Percentiles rank a stretch among this genome's conserved stretches.
These are phyloP conservation scores for Ophiostoma novo-ulmi DNA, from an alignment of 2,329 filamentous ascomycete genomes.

Conservation along the genomic window DNA sequence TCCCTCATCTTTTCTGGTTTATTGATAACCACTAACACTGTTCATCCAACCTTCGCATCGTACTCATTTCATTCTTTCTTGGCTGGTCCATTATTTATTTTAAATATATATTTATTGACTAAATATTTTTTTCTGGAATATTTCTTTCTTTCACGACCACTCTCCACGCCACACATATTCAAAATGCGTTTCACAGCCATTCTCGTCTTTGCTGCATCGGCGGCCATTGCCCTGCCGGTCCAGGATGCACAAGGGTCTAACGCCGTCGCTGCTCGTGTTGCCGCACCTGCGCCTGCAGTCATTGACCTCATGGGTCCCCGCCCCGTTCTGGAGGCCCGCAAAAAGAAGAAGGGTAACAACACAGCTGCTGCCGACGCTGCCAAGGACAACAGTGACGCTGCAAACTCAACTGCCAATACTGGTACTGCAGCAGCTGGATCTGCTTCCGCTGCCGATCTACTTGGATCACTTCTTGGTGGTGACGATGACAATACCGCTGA, in stretches of 20 bases:
- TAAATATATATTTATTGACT: background rate
- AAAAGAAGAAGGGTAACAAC: conserved; percentile 9
- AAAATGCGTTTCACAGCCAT: background rate
- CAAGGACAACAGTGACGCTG: background rate
- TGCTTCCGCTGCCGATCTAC: background rate
- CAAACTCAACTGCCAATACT: background rate
- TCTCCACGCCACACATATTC: background rate
- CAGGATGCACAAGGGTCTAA: background rate
- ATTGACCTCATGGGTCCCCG: conserved; percentile 4
- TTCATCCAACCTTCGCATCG: background rate
- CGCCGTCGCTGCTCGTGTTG: background rate
- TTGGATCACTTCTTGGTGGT: background rate
- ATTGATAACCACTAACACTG: background rate
- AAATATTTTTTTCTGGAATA: background rate
- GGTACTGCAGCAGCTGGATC: background rate
- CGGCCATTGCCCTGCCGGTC: conserved; percentile 3
- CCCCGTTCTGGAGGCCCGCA: background rate
- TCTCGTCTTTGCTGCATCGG: background rate
- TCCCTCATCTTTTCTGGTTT: background rate
- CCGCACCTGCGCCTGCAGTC: background rate
- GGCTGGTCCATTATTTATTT: background rate
- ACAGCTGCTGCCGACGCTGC: background rate
- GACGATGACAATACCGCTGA: background rate
- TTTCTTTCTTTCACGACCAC: background rate
- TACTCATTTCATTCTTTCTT: conserved; percentile 2